Base-by-base conservation (phyloP, 805 yeast genomes). In the Wickerhamiella nectarea region DNA sequence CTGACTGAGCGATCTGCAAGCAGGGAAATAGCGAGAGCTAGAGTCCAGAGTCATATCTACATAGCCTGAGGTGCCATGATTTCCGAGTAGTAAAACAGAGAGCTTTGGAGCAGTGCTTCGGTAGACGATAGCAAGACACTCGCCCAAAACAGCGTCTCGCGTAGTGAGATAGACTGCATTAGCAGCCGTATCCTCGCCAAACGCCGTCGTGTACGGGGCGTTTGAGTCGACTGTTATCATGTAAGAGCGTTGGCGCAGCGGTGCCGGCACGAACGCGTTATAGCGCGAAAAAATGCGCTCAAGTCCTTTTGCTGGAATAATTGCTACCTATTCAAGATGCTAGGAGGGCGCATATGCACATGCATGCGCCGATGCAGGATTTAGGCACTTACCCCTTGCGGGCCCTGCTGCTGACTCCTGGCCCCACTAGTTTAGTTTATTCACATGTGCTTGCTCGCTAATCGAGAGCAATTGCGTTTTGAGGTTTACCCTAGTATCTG, bases 21-120 rank as follows among this genome's bases (percentile, higher is more conserved):
- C 91, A 1, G 81, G 86, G 63, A 72, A 83, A 57, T 76, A 89
- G 41, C 80, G 68, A 1, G 95, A 83, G 37, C 69, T 62, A 0
- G 66, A 55, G 36, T 69, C 71, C 9, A 82, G 58, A 2, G 82
- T 74, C 53, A 85, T 61, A 17, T 77, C 67, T 24, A 70, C 68
- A 51, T 73, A 74, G 22, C 72, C 68, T 3, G 79, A 66, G 31
- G 75, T 70, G 0, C 96, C 97, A 49, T 75, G 76, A 45, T 58
- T 44, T 19, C 63, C 57, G 11, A 63, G 44, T 9, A 63, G 49
- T 11, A 63, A 47, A 2, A 60, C 57, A 15, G 60, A 54, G 21
- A 61, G 56, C 33, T 49, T 48, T 11, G 21, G 5, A 11, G 54
- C 50, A 6, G 48, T 31, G 6, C 55, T 50, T 9, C 52, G 48